Conservation (phyloP, 2,329 filamentous ascomycete species). For the Phialophora verrucosa region DNA sequence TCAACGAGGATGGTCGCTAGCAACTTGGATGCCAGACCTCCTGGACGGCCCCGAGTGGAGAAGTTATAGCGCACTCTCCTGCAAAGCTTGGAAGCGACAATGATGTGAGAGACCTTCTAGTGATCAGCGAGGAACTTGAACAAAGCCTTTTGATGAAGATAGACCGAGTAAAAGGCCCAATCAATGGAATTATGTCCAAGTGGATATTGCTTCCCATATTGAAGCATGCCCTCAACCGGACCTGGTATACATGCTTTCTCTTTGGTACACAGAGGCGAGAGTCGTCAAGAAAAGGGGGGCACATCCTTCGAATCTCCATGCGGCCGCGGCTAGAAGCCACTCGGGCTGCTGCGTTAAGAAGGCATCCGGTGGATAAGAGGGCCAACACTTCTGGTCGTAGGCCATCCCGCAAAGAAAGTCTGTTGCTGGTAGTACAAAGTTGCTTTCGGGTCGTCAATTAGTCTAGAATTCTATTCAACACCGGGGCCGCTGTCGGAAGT, state of each 20-base stretch:
- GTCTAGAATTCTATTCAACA: slow-evolving; percentile 34
- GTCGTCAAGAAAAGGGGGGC: slow-evolving; percentile 19
- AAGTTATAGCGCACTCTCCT: neutral
- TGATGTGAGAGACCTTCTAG: slow-evolving; percentile 18
- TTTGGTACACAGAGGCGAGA: slow-evolving; percentile 38
- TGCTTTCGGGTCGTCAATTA: slow-evolving; percentile 9
- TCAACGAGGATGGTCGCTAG: neutral
- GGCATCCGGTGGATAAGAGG: neutral
- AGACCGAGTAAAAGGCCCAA: slow-evolving; percentile 11
- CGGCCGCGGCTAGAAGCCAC: neutral
- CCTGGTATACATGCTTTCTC: slow-evolving; percentile 33
- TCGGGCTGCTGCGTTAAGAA: neutral
- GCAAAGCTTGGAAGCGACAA: neutral
- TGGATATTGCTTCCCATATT: slow-evolving; percentile 17
- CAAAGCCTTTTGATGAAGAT: neutral
- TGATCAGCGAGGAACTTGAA: neutral
- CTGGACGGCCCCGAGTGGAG: neutral
- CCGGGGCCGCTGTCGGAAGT: slow-evolving; percentile 38
- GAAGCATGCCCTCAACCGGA: slow-evolving; percentile 23
- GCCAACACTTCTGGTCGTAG: slow-evolving; percentile 1
- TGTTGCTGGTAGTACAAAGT: slow-evolving; percentile 29
- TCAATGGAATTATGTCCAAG: slow-evolving; percentile 33
- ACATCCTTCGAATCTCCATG: neutral
- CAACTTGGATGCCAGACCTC: neutral
- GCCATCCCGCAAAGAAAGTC: slow-evolving; percentile 14